Evolutionary conservation across 2,329 filamentous ascomycete species (phyloP), one percentile per base, ranked within the genome.

Genomic region (Botrytis fabae): DNA sequence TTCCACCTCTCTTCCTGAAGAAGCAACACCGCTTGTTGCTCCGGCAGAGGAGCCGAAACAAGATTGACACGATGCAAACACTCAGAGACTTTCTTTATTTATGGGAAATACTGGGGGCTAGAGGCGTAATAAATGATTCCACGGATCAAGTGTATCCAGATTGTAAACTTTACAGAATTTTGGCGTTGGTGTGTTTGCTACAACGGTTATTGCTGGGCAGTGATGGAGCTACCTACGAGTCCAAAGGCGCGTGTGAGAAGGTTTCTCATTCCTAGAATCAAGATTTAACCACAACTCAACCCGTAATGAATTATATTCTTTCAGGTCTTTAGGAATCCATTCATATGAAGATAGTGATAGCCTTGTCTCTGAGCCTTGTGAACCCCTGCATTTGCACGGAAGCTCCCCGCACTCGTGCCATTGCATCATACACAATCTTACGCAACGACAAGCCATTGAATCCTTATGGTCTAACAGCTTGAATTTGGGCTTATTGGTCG

Each of bases 1-100:
- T 38, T 78, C 79, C 18, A 76, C 78, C 59, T 80, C 80, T 65
- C 73, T 79, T 28, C 80, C 79, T 28, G 80, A 80, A 74, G 75
- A 75, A 35, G 18, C 64, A 20, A 6, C 73, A 40, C 25, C 75
- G 62, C n/a, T 40, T 71, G 69, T 57, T 4, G 62, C 73, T 16
- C 32, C 59, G 35, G 51, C 69, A 18, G 71, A 69, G 14, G 76
- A 76, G 35, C 61, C 54, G 8, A 77, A 77, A 38, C 70, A 75
- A 63, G 75, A 77, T 61, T 77, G 51, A 68, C 38, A 38, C n/a
- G 25, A 25, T 22, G 22, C 22, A 32, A 57, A 57, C n/a, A 42
- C 48, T 57, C 18, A 25, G 10, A 4, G 20, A 22, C 6, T 57
- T 44, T 42, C 35, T 68, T 42, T 42, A 7, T 57, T 25, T 68